Evolutionary conservation across 1,284 basidiomycete genomes (phyloP).

Genomic region (Apiotrichum veenhuisii): DNA sequence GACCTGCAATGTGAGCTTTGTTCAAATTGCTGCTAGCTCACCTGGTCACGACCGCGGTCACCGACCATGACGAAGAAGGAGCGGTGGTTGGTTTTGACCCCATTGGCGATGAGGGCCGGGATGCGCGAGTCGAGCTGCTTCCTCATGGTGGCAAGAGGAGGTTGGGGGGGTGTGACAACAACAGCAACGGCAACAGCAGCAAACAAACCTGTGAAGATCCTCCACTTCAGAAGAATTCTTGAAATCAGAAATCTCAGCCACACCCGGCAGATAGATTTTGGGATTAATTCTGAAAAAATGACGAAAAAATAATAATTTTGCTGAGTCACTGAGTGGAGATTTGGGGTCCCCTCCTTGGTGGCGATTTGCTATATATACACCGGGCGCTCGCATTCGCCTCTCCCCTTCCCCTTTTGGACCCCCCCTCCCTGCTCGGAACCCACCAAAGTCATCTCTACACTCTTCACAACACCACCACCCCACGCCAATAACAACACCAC

Average conservation of each 20-base stretch:
- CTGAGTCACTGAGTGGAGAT: too few relatives aligned
- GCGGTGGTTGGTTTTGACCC: conserved; percentile 86
- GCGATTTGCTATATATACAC: neutral
- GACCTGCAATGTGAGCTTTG: conserved; percentile 56
- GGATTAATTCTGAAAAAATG: neutral
- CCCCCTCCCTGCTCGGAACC: too few relatives aligned
- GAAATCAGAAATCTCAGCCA: conserved; percentile 10
- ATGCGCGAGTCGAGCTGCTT: conserved; percentile 80
- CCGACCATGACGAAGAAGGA: conserved; percentile 97
- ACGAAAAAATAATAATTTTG: neutral
- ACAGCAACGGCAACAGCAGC: too few relatives aligned
- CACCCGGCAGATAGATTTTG: neutral
- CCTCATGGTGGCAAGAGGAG: conserved; percentile 39
- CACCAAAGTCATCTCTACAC: too few relatives aligned
- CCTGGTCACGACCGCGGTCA: conserved; percentile 90
- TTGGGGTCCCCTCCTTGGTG: neutral
- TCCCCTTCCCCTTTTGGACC: too few relatives aligned
- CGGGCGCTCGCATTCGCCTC: neutral
- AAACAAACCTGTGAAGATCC: neutral
- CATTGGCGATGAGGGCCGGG: conserved; percentile 85
- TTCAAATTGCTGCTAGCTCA: conserved; percentile 37
- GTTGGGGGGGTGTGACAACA: conserved; percentile 3
- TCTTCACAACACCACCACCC: too few relatives aligned
- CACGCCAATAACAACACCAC: too few relatives aligned
- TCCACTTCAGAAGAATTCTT: too few relatives aligned